phyloP scores from a whole-genome alignment of 2,329 filamentous ascomycete genomes.

The Penicillium sp. region DNA sequence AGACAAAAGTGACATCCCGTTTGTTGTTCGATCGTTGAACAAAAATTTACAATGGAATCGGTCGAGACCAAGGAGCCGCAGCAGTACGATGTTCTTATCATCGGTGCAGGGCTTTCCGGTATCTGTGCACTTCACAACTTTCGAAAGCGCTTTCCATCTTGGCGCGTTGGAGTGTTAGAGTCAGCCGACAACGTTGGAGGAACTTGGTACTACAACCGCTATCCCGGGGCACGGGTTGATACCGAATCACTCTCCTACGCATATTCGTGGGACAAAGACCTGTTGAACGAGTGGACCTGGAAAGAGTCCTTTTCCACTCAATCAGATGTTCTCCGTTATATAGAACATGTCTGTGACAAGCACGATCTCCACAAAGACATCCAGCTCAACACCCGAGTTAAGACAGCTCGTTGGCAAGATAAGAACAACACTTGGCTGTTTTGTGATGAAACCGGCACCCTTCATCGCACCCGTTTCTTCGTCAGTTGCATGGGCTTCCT shows the following conservation, averaged over 20 bases:
- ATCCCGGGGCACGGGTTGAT: slow-evolving; percentile 51
- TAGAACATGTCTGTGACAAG: slow-evolving; percentile 34
- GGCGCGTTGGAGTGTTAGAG: slow-evolving; percentile 16
- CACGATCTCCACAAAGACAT: slow-evolving; percentile 40
- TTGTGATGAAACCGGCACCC: slow-evolving; percentile 23
- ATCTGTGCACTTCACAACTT: slow-evolving; percentile 26
- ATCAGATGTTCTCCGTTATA: slow-evolving; percentile 36
- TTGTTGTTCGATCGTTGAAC: neutral
- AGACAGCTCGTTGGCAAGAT: slow-evolving; percentile 36
- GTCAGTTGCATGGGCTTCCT: slow-evolving; percentile 42
- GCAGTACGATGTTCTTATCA: slow-evolving; percentile 44
- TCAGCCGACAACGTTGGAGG: slow-evolving; percentile 38
- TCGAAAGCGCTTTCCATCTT: slow-evolving; percentile 13
- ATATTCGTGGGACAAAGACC: slow-evolving; percentile 24
- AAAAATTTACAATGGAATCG: slow-evolving; percentile 10
- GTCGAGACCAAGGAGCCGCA: slow-evolving; percentile 1
- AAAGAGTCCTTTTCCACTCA: slow-evolving; percentile 37
- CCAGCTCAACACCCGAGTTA: slow-evolving; percentile 43
- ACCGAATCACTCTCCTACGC: slow-evolving; percentile 49
- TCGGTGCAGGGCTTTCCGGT: slow-evolving; percentile 48
- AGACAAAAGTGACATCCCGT: neutral
- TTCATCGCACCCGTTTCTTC: slow-evolving; percentile 33
- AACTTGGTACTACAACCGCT: slow-evolving; percentile 51
- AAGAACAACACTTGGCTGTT: slow-evolving; percentile 30
- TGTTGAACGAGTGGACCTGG: slow-evolving; percentile 36